Evolutionary conservation across 805 yeast species (phyloP).

Genomic region (Myxozyma lipomycoides): DNA sequence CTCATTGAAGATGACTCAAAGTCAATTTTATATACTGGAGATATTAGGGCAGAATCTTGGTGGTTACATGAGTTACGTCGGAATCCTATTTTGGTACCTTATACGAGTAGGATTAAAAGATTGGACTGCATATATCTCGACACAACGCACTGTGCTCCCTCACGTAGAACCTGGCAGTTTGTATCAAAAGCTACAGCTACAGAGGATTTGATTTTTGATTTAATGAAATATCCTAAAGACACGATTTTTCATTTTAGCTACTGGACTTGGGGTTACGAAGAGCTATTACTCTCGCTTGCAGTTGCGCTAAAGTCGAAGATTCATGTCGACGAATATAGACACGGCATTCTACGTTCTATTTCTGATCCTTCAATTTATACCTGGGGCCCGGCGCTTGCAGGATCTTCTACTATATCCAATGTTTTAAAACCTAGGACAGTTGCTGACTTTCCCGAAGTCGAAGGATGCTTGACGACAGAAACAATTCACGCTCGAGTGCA

Average conservation of each 20-base stretch:
- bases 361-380: conserved; percentile 4
- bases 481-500: conserved; percentile 10
- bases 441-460: neutral
- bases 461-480: conserved; percentile 8
- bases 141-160: conserved; percentile 43
- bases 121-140: conserved; percentile 52
- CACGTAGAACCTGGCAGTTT: neutral
- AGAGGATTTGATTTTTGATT: conserved; percentile 34
- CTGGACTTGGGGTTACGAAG: conserved; percentile 50
- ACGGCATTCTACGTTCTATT: conserved; percentile 30
- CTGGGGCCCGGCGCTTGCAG: conserved; percentile 14
- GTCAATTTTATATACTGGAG: conserved; percentile 54
- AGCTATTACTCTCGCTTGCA: conserved; percentile 45
- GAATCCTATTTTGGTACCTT: conserved; percentile 46
- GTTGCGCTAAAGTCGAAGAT: conserved; percentile 31
- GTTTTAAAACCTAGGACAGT: neutral
- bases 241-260: conserved; percentile 44
- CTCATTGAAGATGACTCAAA: conserved; percentile 40
- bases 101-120: conserved; percentile 34
- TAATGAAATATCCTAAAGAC: conserved; percentile 45
- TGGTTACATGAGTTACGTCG: conserved; percentile 43
- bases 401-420: neutral
- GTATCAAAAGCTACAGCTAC: conserved; percentile 40
- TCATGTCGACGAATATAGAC: conserved; percentile 36
- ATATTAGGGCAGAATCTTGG: conserved; percentile 54